Evolutionary conservation across 2,329 filamentous ascomycete genomes (phyloP), one percentile per base, ranked within the genome.

Genomic region (Paramyrothecium roridum): DNA sequence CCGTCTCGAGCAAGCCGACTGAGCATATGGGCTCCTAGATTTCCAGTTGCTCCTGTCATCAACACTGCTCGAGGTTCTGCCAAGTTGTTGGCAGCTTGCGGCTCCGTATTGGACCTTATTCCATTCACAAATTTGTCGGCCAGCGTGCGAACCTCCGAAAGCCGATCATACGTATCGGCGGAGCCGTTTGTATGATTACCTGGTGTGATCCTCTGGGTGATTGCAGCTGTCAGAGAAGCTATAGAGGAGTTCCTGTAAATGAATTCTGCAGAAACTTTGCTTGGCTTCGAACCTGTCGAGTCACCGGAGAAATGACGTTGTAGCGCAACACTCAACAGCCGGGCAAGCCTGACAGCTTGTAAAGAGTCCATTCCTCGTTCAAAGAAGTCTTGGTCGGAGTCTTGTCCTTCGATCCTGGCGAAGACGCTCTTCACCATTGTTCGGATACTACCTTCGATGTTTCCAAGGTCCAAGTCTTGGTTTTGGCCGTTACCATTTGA

Each of bases 341-440:
- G 54, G 12, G 56, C 47, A 20, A 67, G 43, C 7, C 54, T 59
- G 19, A 63, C 59, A n/a, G 65, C 59, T 26, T 69, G 63, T n/a
- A 70, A 43, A 2, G 66, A 69, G 34, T 69, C 64, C 63, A 69
- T 64, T 1, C 67, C 67, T 12, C 58, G 55, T 49, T 68, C 62
- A 37, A 69, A 67, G 22, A 69, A 62, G 52, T 68, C 65, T 19
- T 69, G 37, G 20, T 51, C 49, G 7, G 3, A n/a, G 8, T 37
- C 30, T 13, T 40, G 17, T n/a, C 49, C 49, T 19, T n/a, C n/a
- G 30, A 51, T 34, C 11, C 13, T 19, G 3, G 49, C 23, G 59
- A 3, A 46, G n/a, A 56, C 54, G 17, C 54, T 33, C 4, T 57
- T 37, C 4, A 65, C 50, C 17, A 63, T 53, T 3, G 55, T 23